These are phyloP conservation scores for Apiospora koreana DNA, from an alignment of 2,329 filamentous ascomycete species.

Conservation along the genomic window DNA sequence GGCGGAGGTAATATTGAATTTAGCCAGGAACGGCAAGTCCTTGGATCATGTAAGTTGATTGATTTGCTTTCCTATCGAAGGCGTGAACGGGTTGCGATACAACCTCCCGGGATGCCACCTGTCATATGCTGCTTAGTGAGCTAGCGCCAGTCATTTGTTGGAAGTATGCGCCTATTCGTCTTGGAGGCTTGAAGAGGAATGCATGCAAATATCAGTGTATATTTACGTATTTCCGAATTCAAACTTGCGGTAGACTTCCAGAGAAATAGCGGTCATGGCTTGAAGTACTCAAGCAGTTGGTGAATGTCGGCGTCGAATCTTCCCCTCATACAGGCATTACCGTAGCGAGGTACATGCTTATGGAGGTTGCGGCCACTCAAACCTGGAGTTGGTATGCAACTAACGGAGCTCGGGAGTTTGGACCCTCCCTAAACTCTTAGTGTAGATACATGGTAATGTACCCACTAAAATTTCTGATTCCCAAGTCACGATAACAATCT, in stretches of 20 bases:
- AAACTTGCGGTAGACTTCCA: background rate
- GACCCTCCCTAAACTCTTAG: background rate
- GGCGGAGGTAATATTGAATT: background rate
- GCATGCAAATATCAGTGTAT: too few relatives aligned
- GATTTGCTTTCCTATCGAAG: background rate
- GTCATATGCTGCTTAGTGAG: background rate
- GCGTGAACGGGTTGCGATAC: background rate
- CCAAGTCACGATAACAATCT: conserved; percentile 1
- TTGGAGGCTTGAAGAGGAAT: background rate
- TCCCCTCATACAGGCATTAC: background rate
- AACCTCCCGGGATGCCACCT: background rate
- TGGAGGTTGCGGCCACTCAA: too few relatives aligned
- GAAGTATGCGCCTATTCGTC: background rate
- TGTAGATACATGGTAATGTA: background rate
- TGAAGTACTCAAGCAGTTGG: background rate
- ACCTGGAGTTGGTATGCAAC: background rate
- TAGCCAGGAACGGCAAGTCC: background rate
- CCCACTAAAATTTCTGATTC: conserved; percentile 13
- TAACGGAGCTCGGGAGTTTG: background rate
- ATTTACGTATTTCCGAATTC: too few relatives aligned
- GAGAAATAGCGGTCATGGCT: background rate
- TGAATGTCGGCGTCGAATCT: background rate
- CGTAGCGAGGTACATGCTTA: background rate
- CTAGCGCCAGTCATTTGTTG: background rate
- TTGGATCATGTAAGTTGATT: background rate